phyloP scores from a whole-genome alignment of 495 filamentous ascomycete genomes.

The Lentithecium fluviatile region DNA sequence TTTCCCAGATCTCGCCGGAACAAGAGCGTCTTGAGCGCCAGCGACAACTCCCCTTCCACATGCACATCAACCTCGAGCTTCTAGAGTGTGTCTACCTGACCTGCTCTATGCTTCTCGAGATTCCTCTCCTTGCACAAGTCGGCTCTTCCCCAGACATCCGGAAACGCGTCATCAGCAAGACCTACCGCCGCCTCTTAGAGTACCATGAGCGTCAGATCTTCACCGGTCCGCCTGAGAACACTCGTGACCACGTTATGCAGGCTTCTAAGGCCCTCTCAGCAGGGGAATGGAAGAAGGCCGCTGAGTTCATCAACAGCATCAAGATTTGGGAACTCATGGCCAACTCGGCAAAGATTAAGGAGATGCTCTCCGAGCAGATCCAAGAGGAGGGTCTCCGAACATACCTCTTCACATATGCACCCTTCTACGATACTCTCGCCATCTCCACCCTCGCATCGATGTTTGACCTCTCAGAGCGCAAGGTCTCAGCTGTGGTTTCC shows the following conservation, averaged over 20 bases:
- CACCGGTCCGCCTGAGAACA: slow-evolving; percentile 97
- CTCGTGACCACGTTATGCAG: slow-evolving; percentile 98
- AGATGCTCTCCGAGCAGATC: slow-evolving; percentile 94
- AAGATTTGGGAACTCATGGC: slow-evolving; percentile 99
- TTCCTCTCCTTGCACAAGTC: slow-evolving; percentile 92
- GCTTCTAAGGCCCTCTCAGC: slow-evolving; percentile 93
- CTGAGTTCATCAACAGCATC: slow-evolving; percentile 87
- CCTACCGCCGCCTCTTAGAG: slow-evolving; percentile 96
- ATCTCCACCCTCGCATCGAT: slow-evolving; percentile 80
- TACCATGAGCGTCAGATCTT: slow-evolving; percentile 99
- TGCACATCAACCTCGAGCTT: slow-evolving; percentile 99
- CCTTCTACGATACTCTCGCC: slow-evolving; percentile 96
- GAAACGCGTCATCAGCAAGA: slow-evolving; percentile 98
- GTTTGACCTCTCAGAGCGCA: slow-evolving; percentile 90
- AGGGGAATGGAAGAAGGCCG: slow-evolving; percentile 97
- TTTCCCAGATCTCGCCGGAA: slow-evolving; percentile 90
- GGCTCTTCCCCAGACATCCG: slow-evolving; percentile 95
- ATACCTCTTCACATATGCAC: slow-evolving; percentile 99
- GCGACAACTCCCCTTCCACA: slow-evolving; percentile 96
- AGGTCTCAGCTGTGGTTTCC: slow-evolving; percentile 90
- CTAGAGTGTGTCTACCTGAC: slow-evolving; percentile 98
- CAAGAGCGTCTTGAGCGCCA: slow-evolving; percentile 96
- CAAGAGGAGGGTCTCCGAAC: slow-evolving; percentile 97
- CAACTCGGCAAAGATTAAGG: slow-evolving; percentile 84
- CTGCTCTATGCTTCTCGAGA: slow-evolving; percentile 97